phyloP scores from a whole-genome alignment of 2,329 filamentous ascomycete species.

The Colletotrichum camelliae region DNA sequence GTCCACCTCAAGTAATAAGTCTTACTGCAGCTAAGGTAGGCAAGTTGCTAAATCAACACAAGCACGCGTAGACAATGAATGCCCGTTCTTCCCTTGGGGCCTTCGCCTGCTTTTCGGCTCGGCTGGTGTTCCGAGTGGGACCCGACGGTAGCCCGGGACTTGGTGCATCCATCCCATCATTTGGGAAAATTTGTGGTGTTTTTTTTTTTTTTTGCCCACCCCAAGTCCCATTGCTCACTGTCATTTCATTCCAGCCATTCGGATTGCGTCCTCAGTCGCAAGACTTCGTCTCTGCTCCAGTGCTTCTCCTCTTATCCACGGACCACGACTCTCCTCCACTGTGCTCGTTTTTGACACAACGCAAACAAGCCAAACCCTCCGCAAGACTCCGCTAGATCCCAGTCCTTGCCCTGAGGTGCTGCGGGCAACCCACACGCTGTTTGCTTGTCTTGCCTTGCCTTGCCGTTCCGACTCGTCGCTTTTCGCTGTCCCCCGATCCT shows the following conservation, averaged over 20 bases:
- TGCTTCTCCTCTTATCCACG: background rate
- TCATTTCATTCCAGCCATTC: slow-evolving; percentile 19
- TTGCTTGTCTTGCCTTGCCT: background rate
- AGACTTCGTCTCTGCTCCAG: background rate
- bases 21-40: background rate
- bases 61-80: background rate
- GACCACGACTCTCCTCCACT: background rate
- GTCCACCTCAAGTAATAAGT: background rate
- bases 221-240: background rate
- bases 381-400: slow-evolving; percentile 19
- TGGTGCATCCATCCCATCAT: background rate
- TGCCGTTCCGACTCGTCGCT: background rate
- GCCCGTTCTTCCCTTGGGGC: background rate
- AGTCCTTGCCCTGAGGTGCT: background rate
- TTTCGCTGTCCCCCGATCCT: background rate
- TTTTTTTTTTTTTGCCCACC: slow-evolving; percentile 10
- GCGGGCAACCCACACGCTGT: background rate
- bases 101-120: slow-evolving; percentile 6
- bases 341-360: background rate
- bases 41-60: background rate
- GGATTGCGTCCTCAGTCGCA: background rate
- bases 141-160: background rate
- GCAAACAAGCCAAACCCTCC: slow-evolving; percentile 4
- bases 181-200: background rate
- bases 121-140: slow-evolving; percentile 15